Conservation (phyloP, 495 filamentous ascomycete species). For the Neurospora sublineolata region DNA sequence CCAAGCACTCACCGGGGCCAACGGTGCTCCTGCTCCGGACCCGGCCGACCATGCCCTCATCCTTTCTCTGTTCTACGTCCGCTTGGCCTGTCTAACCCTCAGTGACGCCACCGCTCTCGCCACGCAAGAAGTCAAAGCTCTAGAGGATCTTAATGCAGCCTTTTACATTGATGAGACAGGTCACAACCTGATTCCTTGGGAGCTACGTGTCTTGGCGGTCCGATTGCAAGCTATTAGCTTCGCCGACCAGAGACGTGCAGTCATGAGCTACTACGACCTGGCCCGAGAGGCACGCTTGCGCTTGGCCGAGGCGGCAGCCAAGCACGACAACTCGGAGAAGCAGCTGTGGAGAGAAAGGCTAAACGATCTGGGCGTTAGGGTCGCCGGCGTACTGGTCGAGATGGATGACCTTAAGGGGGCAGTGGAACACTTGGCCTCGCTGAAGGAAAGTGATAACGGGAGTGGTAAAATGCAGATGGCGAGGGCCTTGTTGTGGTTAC, state of each 20-base stretch:
- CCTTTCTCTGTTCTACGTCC: constrained; percentile 68
- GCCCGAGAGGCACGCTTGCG: constrained; percentile 59
- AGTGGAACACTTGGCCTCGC: constrained; percentile 47
- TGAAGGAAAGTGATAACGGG: constrained; percentile 20
- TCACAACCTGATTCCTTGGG: constrained; percentile 70
- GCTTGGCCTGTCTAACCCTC: constrained; percentile 72
- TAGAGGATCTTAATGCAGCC: constrained; percentile 65
- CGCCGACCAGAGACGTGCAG: constrained; percentile 68
- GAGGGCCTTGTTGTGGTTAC: constrained; percentile 57
- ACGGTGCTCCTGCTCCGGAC: constrained; percentile 31
- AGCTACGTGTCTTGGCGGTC: constrained; percentile 67
- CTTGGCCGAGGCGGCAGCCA: constrained; percentile 24
- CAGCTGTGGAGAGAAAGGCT: constrained; percentile 58
- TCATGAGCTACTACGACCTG: constrained; percentile 82
- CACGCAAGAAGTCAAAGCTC: constrained; percentile 70
- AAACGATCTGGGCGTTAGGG: constrained; percentile 61
- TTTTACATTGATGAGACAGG: constrained; percentile 48
- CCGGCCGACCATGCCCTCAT: constrained; percentile 50
- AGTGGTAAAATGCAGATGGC: constrained; percentile 25
- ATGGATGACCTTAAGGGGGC: constrained; percentile 82
- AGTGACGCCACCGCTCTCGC: constrained; percentile 57
- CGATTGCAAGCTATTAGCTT: constrained; percentile 76
- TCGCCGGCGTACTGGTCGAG: constrained; percentile 73
- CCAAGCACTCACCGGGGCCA: constrained; percentile 47
- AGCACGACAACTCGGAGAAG: constrained; percentile 34